Base-by-base conservation (phyloP, 2,329 filamentous ascomycete genomes). In the Penicillium olsonii region DNA sequence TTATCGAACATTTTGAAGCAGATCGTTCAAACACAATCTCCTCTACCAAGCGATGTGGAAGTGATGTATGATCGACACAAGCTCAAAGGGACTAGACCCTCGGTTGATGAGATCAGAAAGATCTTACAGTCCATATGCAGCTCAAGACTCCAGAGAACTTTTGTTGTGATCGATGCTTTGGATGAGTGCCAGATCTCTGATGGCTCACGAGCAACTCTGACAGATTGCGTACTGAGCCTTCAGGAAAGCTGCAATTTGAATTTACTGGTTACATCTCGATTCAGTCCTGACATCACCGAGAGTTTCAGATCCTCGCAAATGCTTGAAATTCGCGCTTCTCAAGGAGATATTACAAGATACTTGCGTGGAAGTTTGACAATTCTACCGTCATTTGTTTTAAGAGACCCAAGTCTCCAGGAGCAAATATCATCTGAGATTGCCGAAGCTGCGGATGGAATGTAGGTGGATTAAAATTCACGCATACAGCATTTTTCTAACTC, bases 1-100 rank as follows among this genome's bases (percentile, higher is more conserved):
- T 77, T 0, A 41, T 75, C 0, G 45, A 70, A 57, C 42, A 22
- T 63, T 1, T 20, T 62, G 19, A 58, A 52, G 24, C 60, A 64
- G 11, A 14, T 52, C 2, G 7, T 12, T 10, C 33, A 35, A 22
- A 5, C 24, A 10, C 39, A 39, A 20, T 5, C 2, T 6, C 22
- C 20, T 1, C 2, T 48, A 7, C 17, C 37, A 4, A 17, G 19
- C 4, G n/a, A 9, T 14, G 17, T 45, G 10, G 51, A 31, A 26
- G 18, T 18, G 4, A 38, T 65, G 14, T 59, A 59, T 22, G 31
- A 49, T 12, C 3, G 45, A 14, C 45, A 56, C 38, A 40, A 38
- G 15, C 9, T 10, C 2, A 50, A 26, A 33, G 5, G 24, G 15
- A 53, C 50, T 11, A 43, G 34, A n/a, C 57, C 55, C 10, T 48